phyloP scores from a whole-genome alignment of 106 monocot species.

The Dioscorea alata region DNA sequence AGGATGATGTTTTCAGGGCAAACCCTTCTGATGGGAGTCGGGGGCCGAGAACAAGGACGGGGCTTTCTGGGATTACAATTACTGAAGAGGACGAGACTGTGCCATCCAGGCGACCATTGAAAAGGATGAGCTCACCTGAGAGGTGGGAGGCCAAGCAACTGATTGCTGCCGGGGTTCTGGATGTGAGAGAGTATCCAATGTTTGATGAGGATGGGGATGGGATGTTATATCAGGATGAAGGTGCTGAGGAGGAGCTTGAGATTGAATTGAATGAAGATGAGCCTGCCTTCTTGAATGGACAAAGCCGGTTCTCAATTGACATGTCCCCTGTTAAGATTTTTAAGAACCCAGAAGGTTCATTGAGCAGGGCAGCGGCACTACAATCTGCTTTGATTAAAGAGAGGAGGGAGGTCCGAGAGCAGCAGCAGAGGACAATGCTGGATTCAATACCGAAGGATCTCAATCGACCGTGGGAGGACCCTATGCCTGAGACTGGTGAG shows the following conservation, averaged over 20 bases:
- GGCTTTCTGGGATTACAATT: conserved; percentile 74
- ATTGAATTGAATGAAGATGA: conserved; percentile 95
- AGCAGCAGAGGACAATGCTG: conserved; percentile 92
- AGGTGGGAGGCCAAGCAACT: conserved; percentile 96
- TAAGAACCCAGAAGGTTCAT: conserved; percentile 93
- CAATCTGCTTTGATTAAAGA: conserved; percentile 96
- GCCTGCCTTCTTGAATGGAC: conserved; percentile 91
- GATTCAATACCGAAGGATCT: conserved; percentile 98
- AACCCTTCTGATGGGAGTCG: conserved; percentile 46
- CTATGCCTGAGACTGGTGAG: conserved; percentile 97
- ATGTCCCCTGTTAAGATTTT: conserved; percentile 99
- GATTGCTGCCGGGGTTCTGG: conserved; percentile 77
- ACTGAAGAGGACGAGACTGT: conserved; percentile 38
- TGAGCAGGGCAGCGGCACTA: conserved; percentile 87
- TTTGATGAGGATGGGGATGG: conserved; percentile 94
- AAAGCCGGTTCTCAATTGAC: conserved; percentile 83
- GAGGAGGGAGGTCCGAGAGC: conserved; percentile 89
- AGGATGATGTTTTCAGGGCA: conserved; percentile 50
- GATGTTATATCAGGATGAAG: conserved; percentile 87
- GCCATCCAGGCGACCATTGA: conserved; percentile 62
- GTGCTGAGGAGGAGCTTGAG: conserved; percentile 87
- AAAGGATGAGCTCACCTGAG: conserved; percentile 96
- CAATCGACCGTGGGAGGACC: conserved; percentile 95
- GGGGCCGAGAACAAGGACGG: conserved; percentile 39
- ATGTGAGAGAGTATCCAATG: conserved; percentile 57